Evolutionary conservation across 306 rosid species (phyloP), one percentile per base, ranked within the genome.

Genomic region (Cucumis melo): DNA sequence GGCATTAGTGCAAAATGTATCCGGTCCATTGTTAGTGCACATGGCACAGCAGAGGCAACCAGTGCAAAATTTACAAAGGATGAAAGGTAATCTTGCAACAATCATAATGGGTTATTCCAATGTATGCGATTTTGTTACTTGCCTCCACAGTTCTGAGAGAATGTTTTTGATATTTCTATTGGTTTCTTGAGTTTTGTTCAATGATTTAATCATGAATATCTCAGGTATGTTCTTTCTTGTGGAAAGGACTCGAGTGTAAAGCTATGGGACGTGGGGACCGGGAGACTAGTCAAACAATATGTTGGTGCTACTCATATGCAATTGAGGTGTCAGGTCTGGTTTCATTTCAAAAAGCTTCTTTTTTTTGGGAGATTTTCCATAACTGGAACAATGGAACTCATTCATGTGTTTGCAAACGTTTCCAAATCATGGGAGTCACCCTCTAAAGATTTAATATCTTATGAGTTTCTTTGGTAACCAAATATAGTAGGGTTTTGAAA

Each of bases 251-350:
- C 98, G 19, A 80, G 91, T 5, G 85, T 87, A 78, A 91, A 91
- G 80, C 96, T 93, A 63, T 91, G 97, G 96, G 97, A 93, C 73
- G 94, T 90, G n/a, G 86, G 91, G 62, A 86, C 91, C 74, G 98
- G 98, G 83, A 93, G 88, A 88, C 79, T 88, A 85, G 85, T 91
- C 73, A 93, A 85, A 79, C 97, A 93, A 71, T 93, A 91, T 85
- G 81, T 88, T 29, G 96, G 98, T 72, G 96, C 93, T 65, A 78
- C 84, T 1, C 98, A 87, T 84, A 86, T 87, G 60, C 97, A 86
- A 78, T 80, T 89, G 78, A 85, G 98, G 71, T 84, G 88, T 75
- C 98, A 87, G 97, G 98, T 91, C 80, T 77, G 58, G 73, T 65
- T 65, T 65, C 73, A 10, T 65, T 19, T 39, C 29, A 0, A 65